Evolutionary conservation across 2,329 filamentous ascomycete genomes (phyloP).

Genomic region (Apiospora malaysiana): DNA sequence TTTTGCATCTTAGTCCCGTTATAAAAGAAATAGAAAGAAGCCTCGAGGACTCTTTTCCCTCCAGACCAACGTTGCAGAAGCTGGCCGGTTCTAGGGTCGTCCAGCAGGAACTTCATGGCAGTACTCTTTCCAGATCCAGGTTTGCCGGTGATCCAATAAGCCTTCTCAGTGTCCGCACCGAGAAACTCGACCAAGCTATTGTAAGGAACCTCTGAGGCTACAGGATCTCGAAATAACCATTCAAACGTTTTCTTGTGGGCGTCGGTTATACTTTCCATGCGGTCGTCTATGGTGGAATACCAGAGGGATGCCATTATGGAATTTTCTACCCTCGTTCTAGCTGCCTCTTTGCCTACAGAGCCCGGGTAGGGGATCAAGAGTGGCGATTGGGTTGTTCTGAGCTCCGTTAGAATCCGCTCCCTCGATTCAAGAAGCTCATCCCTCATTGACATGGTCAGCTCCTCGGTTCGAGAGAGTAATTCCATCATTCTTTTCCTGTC

Average conservation of each 20-base stretch:
- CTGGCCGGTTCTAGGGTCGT: slow-evolving; percentile 25
- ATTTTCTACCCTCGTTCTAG: not conserved
- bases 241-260: slow-evolving; percentile 28
- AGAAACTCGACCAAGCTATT: slow-evolving; percentile 30
- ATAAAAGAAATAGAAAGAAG: slow-evolving; percentile 33
- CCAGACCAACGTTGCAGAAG: slow-evolving; percentile 29
- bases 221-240: slow-evolving; percentile 31
- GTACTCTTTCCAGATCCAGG: slow-evolving; percentile 35
- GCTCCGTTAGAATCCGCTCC: not conserved
- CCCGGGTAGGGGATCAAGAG: no score
- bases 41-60: slow-evolving; percentile 22
- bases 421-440: not conserved
- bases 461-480: slow-evolving; percentile 25
- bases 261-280: slow-evolving; percentile 29
- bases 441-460: not conserved
- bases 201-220: not conserved
- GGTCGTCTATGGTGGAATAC: slow-evolving; percentile 28
- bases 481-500: slow-evolving; percentile 27
- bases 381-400: not conserved
- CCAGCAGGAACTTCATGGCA: slow-evolving; percentile 32
- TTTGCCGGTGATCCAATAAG: slow-evolving; percentile 36
- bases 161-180: slow-evolving; percentile 2
- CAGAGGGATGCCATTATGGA: slow-evolving; percentile 18
- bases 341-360: not conserved
- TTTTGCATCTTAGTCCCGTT: slow-evolving; percentile 30